Evolutionary conservation across 1,139 yeast genomes (phyloP).

Genomic region (Suhomyces anneliseae): DNA sequence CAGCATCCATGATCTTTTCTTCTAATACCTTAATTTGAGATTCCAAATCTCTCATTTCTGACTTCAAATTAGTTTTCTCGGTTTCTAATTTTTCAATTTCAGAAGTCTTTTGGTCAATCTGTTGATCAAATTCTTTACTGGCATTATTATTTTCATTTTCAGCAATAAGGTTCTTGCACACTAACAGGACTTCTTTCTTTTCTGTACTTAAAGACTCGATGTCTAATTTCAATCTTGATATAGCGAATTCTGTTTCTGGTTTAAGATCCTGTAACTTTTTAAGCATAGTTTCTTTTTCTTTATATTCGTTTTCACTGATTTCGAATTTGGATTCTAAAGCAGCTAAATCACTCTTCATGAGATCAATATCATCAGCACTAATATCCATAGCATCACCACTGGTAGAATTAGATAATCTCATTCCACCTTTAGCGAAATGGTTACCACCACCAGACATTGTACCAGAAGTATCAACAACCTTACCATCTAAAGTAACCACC

Average conservation of each 20-base stretch:
- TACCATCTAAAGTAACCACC: slow-evolving; percentile 92
- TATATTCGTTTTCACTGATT: slow-evolving; percentile 50
- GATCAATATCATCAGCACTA: slow-evolving; percentile 60
- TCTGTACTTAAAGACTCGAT: slow-evolving; percentile 57
- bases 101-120: slow-evolving; percentile 38
- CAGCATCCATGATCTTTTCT: slow-evolving; percentile 82
- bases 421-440: slow-evolving; percentile 60
- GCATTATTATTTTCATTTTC: slow-evolving; percentile 33
- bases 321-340: slow-evolving; percentile 58
- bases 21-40: slow-evolving; percentile 59
- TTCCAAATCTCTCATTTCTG: slow-evolving; percentile 61
- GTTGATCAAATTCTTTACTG: slow-evolving; percentile 30
- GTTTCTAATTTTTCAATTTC: slow-evolving; percentile 33
- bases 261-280: slow-evolving; percentile 58
- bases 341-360: slow-evolving; percentile 53
- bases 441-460: slow-evolving; percentile 97
- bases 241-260: slow-evolving; percentile 68
- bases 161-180: slow-evolving; percentile 38
- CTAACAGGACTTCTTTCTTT: slow-evolving; percentile 40
- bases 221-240: slow-evolving; percentile 64
- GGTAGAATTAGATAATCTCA: slow-evolving; percentile 45
- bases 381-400: slow-evolving; percentile 23
- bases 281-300: slow-evolving; percentile 61
- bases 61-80: slow-evolving; percentile 47
- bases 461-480: slow-evolving; percentile 91